Evolutionary conservation across 2,329 filamentous ascomycete species (phyloP).

Genomic region (Dactylonectria estremocensis): DNA sequence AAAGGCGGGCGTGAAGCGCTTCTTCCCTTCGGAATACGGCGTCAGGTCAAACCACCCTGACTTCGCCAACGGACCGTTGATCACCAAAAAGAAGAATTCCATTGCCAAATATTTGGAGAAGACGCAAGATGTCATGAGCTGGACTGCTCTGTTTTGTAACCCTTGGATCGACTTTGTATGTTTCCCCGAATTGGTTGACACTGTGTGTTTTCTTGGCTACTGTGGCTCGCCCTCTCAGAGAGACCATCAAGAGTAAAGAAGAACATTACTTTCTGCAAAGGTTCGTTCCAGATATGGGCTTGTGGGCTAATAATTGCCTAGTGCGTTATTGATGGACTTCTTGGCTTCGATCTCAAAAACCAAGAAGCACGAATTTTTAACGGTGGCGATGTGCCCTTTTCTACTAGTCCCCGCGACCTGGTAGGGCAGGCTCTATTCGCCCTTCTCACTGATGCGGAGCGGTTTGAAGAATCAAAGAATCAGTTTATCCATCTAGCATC

Average conservation of each 20-base stretch:
- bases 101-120: slow-evolving; percentile 14
- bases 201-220: background rate
- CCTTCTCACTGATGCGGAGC: slow-evolving; percentile 17
- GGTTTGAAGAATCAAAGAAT: slow-evolving; percentile 18
- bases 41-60: slow-evolving; percentile 15
- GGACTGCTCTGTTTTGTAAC: slow-evolving; percentile 18
- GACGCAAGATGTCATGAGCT: slow-evolving; percentile 16
- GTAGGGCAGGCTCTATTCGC: slow-evolving; percentile 20
- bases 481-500: slow-evolving; percentile 18
- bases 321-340: slow-evolving; percentile 18
- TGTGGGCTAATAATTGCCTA: background rate
- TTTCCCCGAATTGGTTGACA: background rate
- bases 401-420: slow-evolving; percentile 23
- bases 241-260: background rate
- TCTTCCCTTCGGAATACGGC: slow-evolving; percentile 21
- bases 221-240: background rate
- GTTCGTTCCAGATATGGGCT: background rate
- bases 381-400: slow-evolving; percentile 21
- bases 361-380: slow-evolving; percentile 22
- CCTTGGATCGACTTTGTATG: slow-evolving; percentile 17
- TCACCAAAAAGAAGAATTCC: slow-evolving; percentile 15
- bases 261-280: background rate
- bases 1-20: slow-evolving; percentile 15
- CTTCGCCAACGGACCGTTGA: slow-evolving; percentile 10
- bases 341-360: slow-evolving; percentile 15